Conservation (phyloP, 345 rosid species). For the Lepidium sativum region DNA sequence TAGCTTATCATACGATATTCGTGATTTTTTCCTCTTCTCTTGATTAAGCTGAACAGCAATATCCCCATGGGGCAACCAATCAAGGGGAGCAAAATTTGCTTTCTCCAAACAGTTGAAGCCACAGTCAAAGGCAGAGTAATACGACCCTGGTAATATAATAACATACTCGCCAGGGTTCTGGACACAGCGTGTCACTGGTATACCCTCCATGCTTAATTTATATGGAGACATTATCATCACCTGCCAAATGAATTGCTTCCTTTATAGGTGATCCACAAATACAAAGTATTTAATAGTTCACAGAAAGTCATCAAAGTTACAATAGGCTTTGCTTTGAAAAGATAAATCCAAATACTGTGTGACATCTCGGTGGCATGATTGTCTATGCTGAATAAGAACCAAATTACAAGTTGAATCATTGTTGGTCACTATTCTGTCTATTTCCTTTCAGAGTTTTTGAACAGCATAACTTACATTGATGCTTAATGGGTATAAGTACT, state of each 20-base stretch:
- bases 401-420: no score
- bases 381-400: constrained; percentile 1
- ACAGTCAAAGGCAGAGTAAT: constrained; percentile 49
- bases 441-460: neutral
- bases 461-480: neutral
- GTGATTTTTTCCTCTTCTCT: constrained; percentile 38
- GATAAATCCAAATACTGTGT: neutral
- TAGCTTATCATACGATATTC: constrained; percentile 57
- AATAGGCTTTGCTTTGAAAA: neutral
- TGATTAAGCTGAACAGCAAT: constrained; percentile 40
- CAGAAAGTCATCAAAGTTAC: neutral
- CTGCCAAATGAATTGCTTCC: constrained; percentile 32
- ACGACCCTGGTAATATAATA: constrained; percentile 56
- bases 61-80: constrained; percentile 71
- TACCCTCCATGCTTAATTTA: constrained; percentile 38
- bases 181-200: constrained; percentile 53
- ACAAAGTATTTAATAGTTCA: neutral
- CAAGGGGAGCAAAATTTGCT: constrained; percentile 57
- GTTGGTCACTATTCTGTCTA: neutral
- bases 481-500: constrained; percentile 20
- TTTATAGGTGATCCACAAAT: neutral
- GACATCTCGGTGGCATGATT: neutral
- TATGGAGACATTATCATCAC: constrained; percentile 31
- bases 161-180: constrained; percentile 71
- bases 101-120: constrained; percentile 69